Evolutionary conservation across 495 filamentous ascomycete species (phyloP), one percentile per base, ranked within the genome.

Genomic region (Penicillium arizonense): DNA sequence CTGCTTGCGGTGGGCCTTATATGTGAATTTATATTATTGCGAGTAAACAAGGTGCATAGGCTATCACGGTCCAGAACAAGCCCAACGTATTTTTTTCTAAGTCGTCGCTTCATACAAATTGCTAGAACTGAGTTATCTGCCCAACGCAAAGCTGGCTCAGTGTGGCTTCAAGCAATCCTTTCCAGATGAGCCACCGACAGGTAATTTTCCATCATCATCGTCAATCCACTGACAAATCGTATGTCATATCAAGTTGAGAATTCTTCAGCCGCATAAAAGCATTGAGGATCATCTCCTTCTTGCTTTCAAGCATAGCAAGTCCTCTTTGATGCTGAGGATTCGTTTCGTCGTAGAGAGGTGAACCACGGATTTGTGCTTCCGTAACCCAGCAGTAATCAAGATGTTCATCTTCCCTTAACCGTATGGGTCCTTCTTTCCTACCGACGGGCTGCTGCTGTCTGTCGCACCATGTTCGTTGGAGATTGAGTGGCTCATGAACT

Each of bases 281-380:
- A 24, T 44, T 23, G 23, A 44, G 42, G 42, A 44, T 44, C 13
- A 32, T 30, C 7, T 28, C 24, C 24, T 44, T 44, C 26, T 44
- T 44, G 23, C 24, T 44, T 44, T 44, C 42, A 11, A 44, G 42
- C 42, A 44, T 44, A 14, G 32, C 42, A 44, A 30, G 42, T 44
- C 42, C 42, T 44, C 24, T 32, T 26, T 14, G 35, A 37, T 44
- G 42, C 24, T 44, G 23, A 44, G 42, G 23, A 28, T 44, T 30
- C 24, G 3, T 26, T 32, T 26, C 42, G 13, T 44, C 42, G 26
- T 32, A 44, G 21, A 14, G 24, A 44, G 24, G 4, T 26, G 42
- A 44, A 44, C 14, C 13, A 14, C 24, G 33, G 16, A 9, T 16
- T 44, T 44, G 42, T 26, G 42, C 26, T 16, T 44, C 4, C n/a